Evolutionary conservation across 495 filamentous ascomycete genomes (phyloP).

Genomic region (Bathelium albidoporum): DNA sequence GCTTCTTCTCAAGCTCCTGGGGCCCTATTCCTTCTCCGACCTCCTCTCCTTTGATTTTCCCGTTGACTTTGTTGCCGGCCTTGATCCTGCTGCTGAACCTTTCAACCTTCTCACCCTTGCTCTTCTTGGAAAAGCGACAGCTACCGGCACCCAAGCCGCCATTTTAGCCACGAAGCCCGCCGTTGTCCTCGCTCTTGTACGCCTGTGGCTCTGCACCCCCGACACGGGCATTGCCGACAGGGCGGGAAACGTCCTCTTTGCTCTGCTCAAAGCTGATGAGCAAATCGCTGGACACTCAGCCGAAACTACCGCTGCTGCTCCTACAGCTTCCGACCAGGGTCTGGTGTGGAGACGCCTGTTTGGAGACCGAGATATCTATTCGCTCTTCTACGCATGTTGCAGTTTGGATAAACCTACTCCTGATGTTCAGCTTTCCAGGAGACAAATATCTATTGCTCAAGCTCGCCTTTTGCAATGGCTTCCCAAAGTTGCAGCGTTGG

Average conservation of each 20-base stretch:
- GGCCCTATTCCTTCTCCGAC: conserved; percentile 41
- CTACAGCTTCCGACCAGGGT: conserved; percentile 39
- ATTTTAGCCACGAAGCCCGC: conserved; percentile 56
- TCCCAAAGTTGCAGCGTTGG: conserved; percentile 52
- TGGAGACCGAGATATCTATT: conserved; percentile 54
- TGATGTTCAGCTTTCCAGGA: conserved; percentile 37
- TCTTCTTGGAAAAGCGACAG: conserved; percentile 61
- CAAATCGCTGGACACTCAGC: conserved; percentile 12
- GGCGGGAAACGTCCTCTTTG: conserved; percentile 53
- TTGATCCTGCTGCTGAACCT: conserved; percentile 45
- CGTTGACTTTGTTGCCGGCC: conserved; percentile 40
- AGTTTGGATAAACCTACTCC: conserved; percentile 35
- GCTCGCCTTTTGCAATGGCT: conserved; percentile 63
- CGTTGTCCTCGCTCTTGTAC: conserved; percentile 50
- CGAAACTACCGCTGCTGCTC: conserved; percentile 20
- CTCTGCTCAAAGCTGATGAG: conserved; percentile 59
- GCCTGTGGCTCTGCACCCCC: conserved; percentile 60
- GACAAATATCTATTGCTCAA: conserved; percentile 67
- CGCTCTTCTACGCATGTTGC: conserved; percentile 51
- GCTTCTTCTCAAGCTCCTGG: conserved; percentile 44
- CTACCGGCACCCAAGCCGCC: conserved; percentile 49
- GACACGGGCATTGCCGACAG: conserved; percentile 65
- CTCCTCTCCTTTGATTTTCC: conserved; percentile 40
- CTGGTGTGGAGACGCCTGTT: conserved; percentile 66
- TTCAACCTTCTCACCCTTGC: conserved; percentile 62